Base-by-base conservation (phyloP, 1,284 basidiomycete species). In the Sanghuangporus weigelae region DNA sequence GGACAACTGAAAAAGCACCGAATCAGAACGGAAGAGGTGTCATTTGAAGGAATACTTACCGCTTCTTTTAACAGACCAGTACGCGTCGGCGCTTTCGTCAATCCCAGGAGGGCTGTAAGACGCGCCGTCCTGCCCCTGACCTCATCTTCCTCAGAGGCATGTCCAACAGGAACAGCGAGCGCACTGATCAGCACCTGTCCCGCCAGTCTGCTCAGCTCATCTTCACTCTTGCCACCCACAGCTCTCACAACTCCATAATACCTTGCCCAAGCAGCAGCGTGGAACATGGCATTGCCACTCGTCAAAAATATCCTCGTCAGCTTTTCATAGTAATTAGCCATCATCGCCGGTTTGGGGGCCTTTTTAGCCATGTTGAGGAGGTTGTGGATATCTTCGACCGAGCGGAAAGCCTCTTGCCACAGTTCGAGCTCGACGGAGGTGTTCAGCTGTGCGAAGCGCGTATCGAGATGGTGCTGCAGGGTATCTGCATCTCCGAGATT, bases 321-420 rank as follows among this genome's bases (percentile, higher is more conserved):
- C 79, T 98, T 98, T 76, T 98, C 96, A 78, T 98, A 99, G 79
- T 98, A 99, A 75, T 95, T 95, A 66, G 95, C 95, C 96, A 99
- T 98, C 94, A 98, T 98, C 7, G 89, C 84, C 0, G 95, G 93
- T 48, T 92, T 87, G 6, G 95, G 93, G 14, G 60, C 44, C 77
- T 96, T 96, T 77, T 97, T 97, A 38, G 92, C 86, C 85, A 95
- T 89, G 31, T 89, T 93, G 69, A 99, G 86, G 55, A 99, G 84
- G 72, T 95, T 96, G 79, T 99, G 96, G 49, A 99, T 93, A 75
- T 99, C 97, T 76, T 99, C 96, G 66, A 98, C 94, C 53, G 94
- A 95, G 66, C 97, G 92, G 86, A 98, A 99, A 4, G 95, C 96
- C 76, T 99, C 96, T 74, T 98, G 96, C 97, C 96, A 99, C 56